phyloP scores from a whole-genome alignment of 352 stramenopile genomes.

The Pythium guiyangense region DNA sequence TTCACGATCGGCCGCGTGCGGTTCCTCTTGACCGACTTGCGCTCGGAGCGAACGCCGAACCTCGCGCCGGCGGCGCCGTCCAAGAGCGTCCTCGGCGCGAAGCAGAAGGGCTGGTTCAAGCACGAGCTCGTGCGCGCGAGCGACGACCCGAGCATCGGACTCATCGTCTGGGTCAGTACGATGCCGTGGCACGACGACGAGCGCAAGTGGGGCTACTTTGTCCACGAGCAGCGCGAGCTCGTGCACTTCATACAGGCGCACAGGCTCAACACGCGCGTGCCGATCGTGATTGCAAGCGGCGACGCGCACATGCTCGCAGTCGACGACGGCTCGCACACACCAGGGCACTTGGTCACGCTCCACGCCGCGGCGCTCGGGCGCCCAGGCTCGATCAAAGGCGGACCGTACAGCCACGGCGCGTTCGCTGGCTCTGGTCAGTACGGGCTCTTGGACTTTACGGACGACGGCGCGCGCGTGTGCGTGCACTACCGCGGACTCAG shows the following conservation, averaged over 20 bases:
- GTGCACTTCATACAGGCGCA: constrained; percentile 68
- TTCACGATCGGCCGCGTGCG: constrained; percentile 85
- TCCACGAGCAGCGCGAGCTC: constrained; percentile 72
- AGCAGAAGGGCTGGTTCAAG: constrained; percentile 88
- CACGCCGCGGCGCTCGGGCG: constrained; percentile 79
- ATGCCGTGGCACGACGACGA: constrained; percentile 88
- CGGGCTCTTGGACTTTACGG: constrained; percentile 71
- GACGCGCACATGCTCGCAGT: constrained; percentile 89
- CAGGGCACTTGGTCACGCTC: constrained; percentile 71
- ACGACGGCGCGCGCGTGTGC: constrained; percentile 65
- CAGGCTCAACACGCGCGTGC: constrained; percentile 59
- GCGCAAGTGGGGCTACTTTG: constrained; percentile 86
- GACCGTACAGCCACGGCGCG: constrained; percentile 82
- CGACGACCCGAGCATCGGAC: constrained; percentile 38
- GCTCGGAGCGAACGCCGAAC: constrained; percentile 73
- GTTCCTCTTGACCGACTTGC: constrained; percentile 81
- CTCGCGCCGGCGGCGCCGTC: constrained; percentile 49
- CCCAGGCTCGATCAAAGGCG: constrained; percentile 80
- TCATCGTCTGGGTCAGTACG: constrained; percentile 85
- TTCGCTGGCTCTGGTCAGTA: constrained; percentile 80
- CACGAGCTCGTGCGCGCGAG: constrained; percentile 61
- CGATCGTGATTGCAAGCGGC: constrained; percentile 79
- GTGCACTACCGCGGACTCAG: constrained; percentile 68
- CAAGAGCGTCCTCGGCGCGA: constrained; percentile 79
- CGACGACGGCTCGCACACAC: constrained; percentile 75